These are phyloP conservation scores for Adansonia madagascariensis DNA, from an alignment of 441 rosid species.

Conservation along the genomic window DNA sequence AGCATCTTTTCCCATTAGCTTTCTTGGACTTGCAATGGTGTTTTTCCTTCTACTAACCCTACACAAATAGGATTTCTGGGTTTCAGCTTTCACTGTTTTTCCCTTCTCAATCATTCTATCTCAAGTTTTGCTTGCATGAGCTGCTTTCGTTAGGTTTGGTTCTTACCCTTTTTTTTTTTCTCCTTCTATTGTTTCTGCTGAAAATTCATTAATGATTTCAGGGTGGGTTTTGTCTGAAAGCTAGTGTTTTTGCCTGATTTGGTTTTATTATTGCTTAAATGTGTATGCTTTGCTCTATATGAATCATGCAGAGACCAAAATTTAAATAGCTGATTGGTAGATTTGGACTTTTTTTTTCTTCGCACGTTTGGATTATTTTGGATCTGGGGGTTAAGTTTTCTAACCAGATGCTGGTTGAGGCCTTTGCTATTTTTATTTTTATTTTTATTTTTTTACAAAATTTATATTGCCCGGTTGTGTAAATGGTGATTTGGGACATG, in stretches of 20 bases:
- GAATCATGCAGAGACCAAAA: slow-evolving; percentile 1
- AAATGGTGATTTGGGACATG: neutral
- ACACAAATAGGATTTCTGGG: slow-evolving; percentile 22
- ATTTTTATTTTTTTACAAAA: neutral
- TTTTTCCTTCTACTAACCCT: slow-evolving; percentile 29
- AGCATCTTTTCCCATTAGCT: slow-evolving; percentile 35
- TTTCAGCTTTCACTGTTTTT: slow-evolving; percentile 32
- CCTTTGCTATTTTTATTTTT: neutral
- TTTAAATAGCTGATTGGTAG: slow-evolving; percentile 26
- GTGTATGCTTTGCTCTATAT: slow-evolving; percentile 13
- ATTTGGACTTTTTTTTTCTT: neutral
- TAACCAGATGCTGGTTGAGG: no score
- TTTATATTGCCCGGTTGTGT: neutral
- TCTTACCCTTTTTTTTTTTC: neutral
- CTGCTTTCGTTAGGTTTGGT: slow-evolving; percentile 39
- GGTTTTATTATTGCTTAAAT: slow-evolving; percentile 8
- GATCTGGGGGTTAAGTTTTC: slow-evolving; percentile 40
- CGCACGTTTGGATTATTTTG: slow-evolving; percentile 29
- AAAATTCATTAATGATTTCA: neutral
- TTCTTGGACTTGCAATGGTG: slow-evolving; percentile 43
- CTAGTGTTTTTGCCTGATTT: slow-evolving; percentile 6
- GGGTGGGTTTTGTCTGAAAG: neutral
- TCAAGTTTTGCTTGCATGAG: slow-evolving; percentile 30
- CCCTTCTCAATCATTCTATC: neutral
- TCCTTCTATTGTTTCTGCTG: neutral